Conservation (phyloP, 1,284 basidiomycete genomes). For the Peniophora sp. region DNA sequence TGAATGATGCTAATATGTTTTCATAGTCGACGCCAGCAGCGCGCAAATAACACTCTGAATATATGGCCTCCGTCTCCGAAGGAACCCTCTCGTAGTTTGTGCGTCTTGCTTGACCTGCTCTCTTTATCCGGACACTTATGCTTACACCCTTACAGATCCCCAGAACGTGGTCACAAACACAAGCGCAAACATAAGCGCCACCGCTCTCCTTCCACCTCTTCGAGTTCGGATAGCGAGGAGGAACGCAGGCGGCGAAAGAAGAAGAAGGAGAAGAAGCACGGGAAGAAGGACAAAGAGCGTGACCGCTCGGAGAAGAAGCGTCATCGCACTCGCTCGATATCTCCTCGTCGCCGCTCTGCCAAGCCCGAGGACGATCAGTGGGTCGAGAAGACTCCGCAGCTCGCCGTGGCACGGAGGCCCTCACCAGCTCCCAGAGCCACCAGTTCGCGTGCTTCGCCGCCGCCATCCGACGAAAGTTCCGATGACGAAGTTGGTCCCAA, state of each 20-base stretch:
- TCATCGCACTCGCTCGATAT: conserved; percentile 22
- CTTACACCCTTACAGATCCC: conserved; percentile 41
- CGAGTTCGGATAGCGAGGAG: conserved; percentile 47
- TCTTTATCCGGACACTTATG: not conserved
- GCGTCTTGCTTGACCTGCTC: conserved; percentile 21
- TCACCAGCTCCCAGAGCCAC: conserved; percentile 8
- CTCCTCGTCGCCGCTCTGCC: conserved; percentile 5
- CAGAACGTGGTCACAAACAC: conserved; percentile 39
- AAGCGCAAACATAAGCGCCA: conserved; percentile 52
- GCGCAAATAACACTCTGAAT: conserved; percentile 54
- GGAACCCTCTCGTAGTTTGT: conserved; percentile 51
- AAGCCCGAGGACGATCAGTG: conserved; percentile 46
- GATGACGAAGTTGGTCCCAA: conserved; percentile 54
- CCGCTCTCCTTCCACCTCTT: conserved; percentile 44
- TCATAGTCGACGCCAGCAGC: conserved; percentile 65
- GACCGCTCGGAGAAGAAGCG: conserved; percentile 25
- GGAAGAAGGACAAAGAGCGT: conserved; percentile 36
- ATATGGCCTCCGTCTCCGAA: conserved; percentile 88
- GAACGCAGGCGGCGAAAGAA: conserved; percentile 44
- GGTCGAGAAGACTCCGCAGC: conserved; percentile 55
- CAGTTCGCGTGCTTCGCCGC: conserved; percentile 9
- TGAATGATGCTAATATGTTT: conserved; percentile 2
- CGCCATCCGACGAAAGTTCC: conserved; percentile 28
- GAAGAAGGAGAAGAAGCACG: conserved; percentile 52
- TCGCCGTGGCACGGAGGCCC: conserved; percentile 8